These are phyloP conservation scores for Xylaria bambusicola DNA, from an alignment of 495 filamentous ascomycete genomes.

Conservation along the genomic window DNA sequence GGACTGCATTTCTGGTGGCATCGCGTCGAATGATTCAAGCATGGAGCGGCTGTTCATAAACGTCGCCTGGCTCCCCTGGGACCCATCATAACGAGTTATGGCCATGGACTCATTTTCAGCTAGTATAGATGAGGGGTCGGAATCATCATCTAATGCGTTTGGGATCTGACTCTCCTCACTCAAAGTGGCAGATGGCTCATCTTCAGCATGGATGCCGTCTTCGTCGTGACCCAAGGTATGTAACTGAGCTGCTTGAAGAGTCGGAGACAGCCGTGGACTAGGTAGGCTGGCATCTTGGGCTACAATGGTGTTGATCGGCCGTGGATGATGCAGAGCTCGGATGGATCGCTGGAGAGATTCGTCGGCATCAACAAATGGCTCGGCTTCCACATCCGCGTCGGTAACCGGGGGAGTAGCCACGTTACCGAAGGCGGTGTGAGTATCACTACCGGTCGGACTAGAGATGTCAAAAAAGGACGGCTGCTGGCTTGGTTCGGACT, in stretches of 20 bases:
- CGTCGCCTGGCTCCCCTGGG: slow-evolving; percentile 26
- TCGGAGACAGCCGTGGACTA: slow-evolving; percentile 91
- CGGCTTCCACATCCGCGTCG: slow-evolving; percentile 55
- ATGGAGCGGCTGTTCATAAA: slow-evolving; percentile 78
- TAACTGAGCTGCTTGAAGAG: slow-evolving; percentile 75
- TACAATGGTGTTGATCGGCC: slow-evolving; percentile 62
- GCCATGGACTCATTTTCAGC: slow-evolving; percentile 21
- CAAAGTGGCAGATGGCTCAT: slow-evolving; percentile 30
- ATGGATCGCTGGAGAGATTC: slow-evolving; percentile 43
- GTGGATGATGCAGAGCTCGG: slow-evolving; percentile 37
- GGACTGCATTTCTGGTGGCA: slow-evolving; percentile 84
- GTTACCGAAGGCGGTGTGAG: slow-evolving; percentile 51
- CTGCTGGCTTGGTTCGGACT: slow-evolving; percentile 46
- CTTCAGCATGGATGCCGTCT: slow-evolving; percentile 39
- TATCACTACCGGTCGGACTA: slow-evolving; percentile 48
- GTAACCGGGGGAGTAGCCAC: slow-evolving; percentile 61
- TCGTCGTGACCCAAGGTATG: slow-evolving; percentile 40
- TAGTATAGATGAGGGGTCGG: slow-evolving; percentile 15
- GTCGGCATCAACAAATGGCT: slow-evolving; percentile 51
- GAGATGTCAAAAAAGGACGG: slow-evolving; percentile 48
- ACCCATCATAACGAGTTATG: slow-evolving; percentile 22
- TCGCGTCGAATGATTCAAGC: slow-evolving; percentile 85
- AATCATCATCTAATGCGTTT: slow-evolving; percentile 26
- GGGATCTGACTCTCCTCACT: slow-evolving; percentile 25
- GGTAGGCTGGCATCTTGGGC: slow-evolving; percentile 89